Percentiles rank a stretch among this genome's conserved stretches.
These are phyloP conservation scores for Termitomyces sp. DNA, from an alignment of 768 basidiomycete species.

Conservation along the genomic window DNA sequence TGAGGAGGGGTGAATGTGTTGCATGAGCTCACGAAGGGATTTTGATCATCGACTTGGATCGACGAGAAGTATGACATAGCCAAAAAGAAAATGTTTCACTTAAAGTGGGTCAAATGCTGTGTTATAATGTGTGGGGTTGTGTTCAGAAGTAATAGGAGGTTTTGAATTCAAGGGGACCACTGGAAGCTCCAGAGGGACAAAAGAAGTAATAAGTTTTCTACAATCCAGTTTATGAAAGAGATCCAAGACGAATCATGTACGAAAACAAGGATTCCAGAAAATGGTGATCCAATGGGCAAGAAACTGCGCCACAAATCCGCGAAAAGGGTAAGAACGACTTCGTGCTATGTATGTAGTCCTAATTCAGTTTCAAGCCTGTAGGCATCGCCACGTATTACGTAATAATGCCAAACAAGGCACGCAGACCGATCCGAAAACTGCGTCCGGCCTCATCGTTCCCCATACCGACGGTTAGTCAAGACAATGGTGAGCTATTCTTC, in stretches of 20 bases:
- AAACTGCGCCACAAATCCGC: not conserved
- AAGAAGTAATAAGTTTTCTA: not conserved
- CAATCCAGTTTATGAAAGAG: not conserved
- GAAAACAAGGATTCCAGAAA: not conserved
- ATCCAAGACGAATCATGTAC: not conserved
- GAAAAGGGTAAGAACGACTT: not conserved
- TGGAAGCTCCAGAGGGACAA: too few relatives aligned
- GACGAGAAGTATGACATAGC: not conserved
- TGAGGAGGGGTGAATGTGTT: not conserved
- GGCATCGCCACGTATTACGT: conserved; percentile 25
- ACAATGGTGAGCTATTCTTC: conserved; percentile 34
- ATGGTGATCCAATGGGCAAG: too few relatives aligned
- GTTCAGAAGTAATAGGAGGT: not conserved
- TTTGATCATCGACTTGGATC: not conserved
- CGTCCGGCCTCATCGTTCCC: conserved; percentile 19
- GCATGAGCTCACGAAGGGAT: not conserved
- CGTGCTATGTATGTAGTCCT: too few relatives aligned
- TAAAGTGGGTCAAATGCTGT: not conserved
- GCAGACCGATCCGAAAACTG: conserved; percentile 19
- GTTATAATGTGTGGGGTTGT: not conserved
- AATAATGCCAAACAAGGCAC: conserved; percentile 35
- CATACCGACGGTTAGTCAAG: conserved; percentile 36
- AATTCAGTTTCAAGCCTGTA: too few relatives aligned
- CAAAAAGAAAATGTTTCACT: not conserved
- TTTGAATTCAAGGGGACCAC: not conserved